Conservation (phyloP, 2,329 filamentous ascomycete genomes). For the Pseudovirgaria hyperparasitica region DNA sequence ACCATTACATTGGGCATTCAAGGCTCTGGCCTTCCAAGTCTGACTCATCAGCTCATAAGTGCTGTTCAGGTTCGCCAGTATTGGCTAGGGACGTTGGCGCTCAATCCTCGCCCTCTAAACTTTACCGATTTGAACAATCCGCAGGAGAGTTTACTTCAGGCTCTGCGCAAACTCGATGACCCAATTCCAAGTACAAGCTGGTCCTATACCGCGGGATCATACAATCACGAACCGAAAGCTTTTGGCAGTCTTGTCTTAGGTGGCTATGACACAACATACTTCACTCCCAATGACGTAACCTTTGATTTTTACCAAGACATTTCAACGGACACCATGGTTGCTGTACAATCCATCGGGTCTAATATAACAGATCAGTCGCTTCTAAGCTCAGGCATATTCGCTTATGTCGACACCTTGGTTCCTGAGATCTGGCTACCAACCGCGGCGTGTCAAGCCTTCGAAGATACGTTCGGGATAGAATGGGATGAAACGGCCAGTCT, state of each 20-base stretch:
- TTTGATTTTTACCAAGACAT: conserved; percentile 16
- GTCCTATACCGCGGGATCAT: conserved; percentile 29
- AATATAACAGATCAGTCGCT: conserved; percentile 18
- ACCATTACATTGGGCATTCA: conserved; percentile 18
- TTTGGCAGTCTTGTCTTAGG: conserved; percentile 24
- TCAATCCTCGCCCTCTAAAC: conserved; percentile 24
- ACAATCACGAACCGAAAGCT: conserved; percentile 13
- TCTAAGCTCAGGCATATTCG: conserved; percentile 14
- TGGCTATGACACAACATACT: conserved; percentile 24
- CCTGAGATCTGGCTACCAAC: conserved; percentile 28
- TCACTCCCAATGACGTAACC: conserved; percentile 13
- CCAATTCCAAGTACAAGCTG: conserved; percentile 24
- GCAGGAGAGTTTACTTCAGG: conserved; percentile 17
- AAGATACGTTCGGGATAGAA: conserved; percentile 22
- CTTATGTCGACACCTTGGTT: conserved; percentile 24
- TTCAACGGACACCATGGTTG: conserved; percentile 11
- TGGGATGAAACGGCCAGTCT: conserved; percentile 21
- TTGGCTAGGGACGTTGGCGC: conserved; percentile 25
- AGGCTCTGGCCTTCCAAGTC: conserved; percentile 10
- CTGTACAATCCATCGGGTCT: conserved; percentile 12
- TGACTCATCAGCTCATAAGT: conserved; percentile 24
- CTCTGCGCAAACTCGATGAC: conserved; percentile 13
- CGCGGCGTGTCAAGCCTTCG: conserved; percentile 20
- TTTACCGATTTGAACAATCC: conserved; percentile 24
- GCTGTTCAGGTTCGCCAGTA: conserved; percentile 21